Conservation (phyloP, 169 alveolate genomes). For the Cyclospora cayetanensis region DNA sequence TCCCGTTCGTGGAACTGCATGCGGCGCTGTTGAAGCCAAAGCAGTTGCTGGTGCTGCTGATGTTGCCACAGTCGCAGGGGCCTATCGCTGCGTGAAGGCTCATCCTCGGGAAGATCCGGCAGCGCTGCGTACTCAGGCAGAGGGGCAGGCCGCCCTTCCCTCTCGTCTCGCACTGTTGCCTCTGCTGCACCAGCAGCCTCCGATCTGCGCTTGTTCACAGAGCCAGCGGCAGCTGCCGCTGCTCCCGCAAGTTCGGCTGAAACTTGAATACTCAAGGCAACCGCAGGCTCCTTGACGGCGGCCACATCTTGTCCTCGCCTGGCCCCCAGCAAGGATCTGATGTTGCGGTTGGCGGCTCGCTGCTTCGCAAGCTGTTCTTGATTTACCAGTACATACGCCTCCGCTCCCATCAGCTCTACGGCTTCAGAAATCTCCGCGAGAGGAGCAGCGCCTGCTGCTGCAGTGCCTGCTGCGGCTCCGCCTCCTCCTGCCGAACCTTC, state of each 20-base stretch:
- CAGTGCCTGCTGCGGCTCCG: background rate
- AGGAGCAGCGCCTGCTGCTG: background rate
- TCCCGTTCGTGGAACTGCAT: background rate
- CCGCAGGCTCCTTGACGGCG: no score
- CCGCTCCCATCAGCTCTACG: constrained; percentile 10
- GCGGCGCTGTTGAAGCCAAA: constrained; percentile 14
- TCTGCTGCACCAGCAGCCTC: constrained; percentile 11
- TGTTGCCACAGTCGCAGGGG: constrained; percentile 46
- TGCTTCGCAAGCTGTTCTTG: background rate
- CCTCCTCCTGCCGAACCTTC: no score
- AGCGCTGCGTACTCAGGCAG: background rate
- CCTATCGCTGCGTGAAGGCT: background rate
- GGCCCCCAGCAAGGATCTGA: background rate
- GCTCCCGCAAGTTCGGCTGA: no score
- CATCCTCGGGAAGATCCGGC: constrained; percentile 7
- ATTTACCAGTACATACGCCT: background rate
- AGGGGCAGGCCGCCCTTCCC: background rate
- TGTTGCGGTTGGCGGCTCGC: background rate
- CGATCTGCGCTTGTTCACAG: no score
- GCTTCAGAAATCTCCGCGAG: background rate
- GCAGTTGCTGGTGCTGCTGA: constrained; percentile 49
- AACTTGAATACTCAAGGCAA: no score
- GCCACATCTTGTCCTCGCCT: background rate
- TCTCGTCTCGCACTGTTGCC: background rate
- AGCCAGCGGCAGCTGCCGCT: background rate